Conservation (phyloP, 2,329 filamentous ascomycete species). For the Colletotrichum nymphaeae region DNA sequence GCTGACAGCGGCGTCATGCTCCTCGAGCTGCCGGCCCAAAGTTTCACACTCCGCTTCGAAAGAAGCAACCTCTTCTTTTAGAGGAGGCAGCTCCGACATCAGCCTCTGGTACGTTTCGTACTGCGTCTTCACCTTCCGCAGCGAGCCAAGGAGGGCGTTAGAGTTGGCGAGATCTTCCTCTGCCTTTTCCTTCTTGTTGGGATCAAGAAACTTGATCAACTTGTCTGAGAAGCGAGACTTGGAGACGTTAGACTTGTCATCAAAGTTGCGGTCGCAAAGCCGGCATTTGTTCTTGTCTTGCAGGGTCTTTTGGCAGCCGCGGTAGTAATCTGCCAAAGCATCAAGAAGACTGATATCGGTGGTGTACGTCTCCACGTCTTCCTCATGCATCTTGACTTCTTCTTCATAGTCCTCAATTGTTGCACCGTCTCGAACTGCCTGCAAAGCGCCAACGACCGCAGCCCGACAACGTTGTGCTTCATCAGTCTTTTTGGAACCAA, state of each 20-base stretch:
- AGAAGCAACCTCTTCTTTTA: constrained; percentile 72
- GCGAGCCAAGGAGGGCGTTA: constrained; percentile 63
- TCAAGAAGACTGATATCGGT: constrained; percentile 77
- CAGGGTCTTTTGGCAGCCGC: constrained; percentile 73
- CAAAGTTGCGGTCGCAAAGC: constrained; percentile 79
- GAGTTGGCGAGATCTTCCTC: constrained; percentile 69
- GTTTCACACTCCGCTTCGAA: constrained; percentile 71
- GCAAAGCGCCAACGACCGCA: constrained; percentile 63
- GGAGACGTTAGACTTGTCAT: constrained; percentile 66
- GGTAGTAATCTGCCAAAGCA: constrained; percentile 78
- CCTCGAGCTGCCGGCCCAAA: constrained; percentile 72
- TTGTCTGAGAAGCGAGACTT: constrained; percentile 73
- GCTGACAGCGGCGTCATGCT: constrained; percentile 74
- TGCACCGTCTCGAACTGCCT: constrained; percentile 54
- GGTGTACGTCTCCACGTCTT: constrained; percentile 70
- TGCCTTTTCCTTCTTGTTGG: constrained; percentile 70
- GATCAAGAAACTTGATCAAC: constrained; percentile 72
- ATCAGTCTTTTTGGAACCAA: constrained; percentile 70
- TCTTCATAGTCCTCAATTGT: constrained; percentile 65
- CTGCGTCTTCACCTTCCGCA: constrained; percentile 72
- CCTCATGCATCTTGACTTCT: constrained; percentile 61
- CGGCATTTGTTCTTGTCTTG: constrained; percentile 79
- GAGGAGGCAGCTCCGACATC: constrained; percentile 75
- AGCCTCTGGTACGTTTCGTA: constrained; percentile 82
- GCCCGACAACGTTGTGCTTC: constrained; percentile 72